Base-by-base conservation (phyloP, 2,329 filamentous ascomycete genomes). In the Emmonsia crescens region DNA sequence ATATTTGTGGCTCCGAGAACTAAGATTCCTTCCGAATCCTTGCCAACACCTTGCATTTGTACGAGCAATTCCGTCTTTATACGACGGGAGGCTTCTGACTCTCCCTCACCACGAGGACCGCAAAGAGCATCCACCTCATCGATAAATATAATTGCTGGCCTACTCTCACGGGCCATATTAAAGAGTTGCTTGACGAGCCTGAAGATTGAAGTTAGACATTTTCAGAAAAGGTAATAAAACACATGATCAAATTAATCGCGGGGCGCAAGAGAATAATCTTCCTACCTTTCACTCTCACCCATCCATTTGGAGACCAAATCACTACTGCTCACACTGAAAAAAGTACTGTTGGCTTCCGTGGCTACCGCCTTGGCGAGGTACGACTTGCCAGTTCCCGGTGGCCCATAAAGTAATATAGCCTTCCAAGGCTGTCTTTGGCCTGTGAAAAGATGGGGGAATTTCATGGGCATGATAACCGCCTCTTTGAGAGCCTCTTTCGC, bases 241-340 rank as follows among this genome's bases (percentile, higher is more conserved):
- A 16, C 29, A 36, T 9, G 16, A n/a, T 33, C 29, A 36, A 33
- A 54, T 33, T 46, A 8, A 46, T n/a, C 2, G 8, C 21, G 5
- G 42, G 42, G 9, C 8, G 21, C n/a, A 33, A 9, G 9, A 21
- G 10, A 33, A 36, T 21, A 21, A 31, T 46, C 6, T 10, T 24
- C 56, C 8, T 79, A 95, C 90, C 91, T 85, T 85, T 99, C 94
- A 81, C 89, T 95, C 77, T 99, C 94, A 79, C 94, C 94, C 94
- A 99, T 99, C 94, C 94, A 99, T 74, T 99, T 99, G 75, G 91
- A 96, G 64, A 99, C 94, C 75, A 99, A 76, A 74, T 99, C 94
- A 72, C 91, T 96, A 81, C 90, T 96, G 77, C 90, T 96, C 67
- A 99, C 93, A 72, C 91, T 96, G 83, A 99, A 99, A 74, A 99